Evolutionary conservation across 768 basidiomycete genomes (phyloP).

Genomic region (Termitomyces sp.): DNA sequence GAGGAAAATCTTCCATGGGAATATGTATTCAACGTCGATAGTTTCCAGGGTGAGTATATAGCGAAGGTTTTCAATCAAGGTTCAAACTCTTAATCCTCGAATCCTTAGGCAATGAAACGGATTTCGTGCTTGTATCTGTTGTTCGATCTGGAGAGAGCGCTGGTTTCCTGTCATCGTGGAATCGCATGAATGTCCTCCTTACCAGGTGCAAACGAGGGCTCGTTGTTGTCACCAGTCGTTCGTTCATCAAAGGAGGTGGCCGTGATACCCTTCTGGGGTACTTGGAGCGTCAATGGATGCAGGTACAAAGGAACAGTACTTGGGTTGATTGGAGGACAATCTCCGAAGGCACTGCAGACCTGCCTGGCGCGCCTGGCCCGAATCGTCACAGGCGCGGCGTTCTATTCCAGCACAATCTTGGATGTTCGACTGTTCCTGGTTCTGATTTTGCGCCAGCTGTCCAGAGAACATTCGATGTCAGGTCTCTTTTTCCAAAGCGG

Average conservation of each 20-base stretch:
- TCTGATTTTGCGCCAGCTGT: neutral
- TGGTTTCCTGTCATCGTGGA: conserved; percentile 39
- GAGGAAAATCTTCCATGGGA: conserved; percentile 30
- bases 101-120: conserved; percentile 42
- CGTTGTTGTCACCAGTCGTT: conserved; percentile 38
- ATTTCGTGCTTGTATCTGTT: conserved; percentile 44
- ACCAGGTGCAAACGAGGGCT: conserved; percentile 42
- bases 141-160: conserved; percentile 33
- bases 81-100: neutral
- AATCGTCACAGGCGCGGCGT: conserved; percentile 1
- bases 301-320: conserved; percentile 2
- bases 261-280: conserved; percentile 37
- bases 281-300: conserved; percentile 23
- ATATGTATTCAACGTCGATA: conserved; percentile 46
- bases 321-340: conserved; percentile 30
- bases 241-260: conserved; percentile 30
- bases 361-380: conserved; percentile 23
- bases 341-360: conserved; percentile 18
- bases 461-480: neutral
- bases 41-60: conserved; percentile 39
- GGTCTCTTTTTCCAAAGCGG: neutral
- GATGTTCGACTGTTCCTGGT: neutral
- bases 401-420: neutral
- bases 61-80: neutral
- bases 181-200: conserved; percentile 50